Evolutionary conservation across 148 eudicot species (phyloP), one percentile per base, ranked within the genome.

Genomic region (Rhododendron ferrugineum): DNA sequence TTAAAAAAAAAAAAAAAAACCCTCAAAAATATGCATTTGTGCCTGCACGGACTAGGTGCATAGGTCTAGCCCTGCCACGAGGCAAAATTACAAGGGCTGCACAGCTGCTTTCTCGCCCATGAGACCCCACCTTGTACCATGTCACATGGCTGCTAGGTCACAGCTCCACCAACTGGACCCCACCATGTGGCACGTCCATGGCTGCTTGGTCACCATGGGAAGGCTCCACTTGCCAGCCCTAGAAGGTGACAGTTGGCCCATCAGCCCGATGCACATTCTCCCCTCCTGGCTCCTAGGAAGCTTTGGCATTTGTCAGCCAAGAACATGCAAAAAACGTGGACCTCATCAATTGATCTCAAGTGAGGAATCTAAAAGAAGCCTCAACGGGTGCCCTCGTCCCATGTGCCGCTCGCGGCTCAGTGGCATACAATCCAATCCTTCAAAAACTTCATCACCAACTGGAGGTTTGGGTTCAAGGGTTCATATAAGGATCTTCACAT

Each of bases 251-350:
- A 68, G 36, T 26, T 64, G 72, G 72, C 30, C 73, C 37, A 68
- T 28, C 75, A 68, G 36, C 75, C 75, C 1, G 36, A 30, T 11
- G 37, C 36, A 68, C 15, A 11, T 28, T 68, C 75, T 68, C 75
- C 74, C 20, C 36, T 68, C 16, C 18, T 30, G 42, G 58, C 11
- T 46, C 11, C 10, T 46, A 46, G 75, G 75, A 2, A 68, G 75
- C 75, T 30, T 30, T 30, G 75, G 18, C 75, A 68, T 28, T 66
- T 96, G 73, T 28, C 75, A 68, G 75, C 73, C 34, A 66, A 68
- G 75, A 68, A 18, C 34, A 9, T 26, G 34, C 73, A 34, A 68
- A 68, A n/a, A 30, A 13, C 20, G 4, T 68, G 20, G 75, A 28
- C 37, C 74, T 30, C 74, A 28, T 68, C 74, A 11, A 68, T 13